A percentile compares a stretch with the other conserved stretches of the same genome.
phyloP scores from a whole-genome alignment of 306 rosid species.

The Cercis canadensis region DNA sequence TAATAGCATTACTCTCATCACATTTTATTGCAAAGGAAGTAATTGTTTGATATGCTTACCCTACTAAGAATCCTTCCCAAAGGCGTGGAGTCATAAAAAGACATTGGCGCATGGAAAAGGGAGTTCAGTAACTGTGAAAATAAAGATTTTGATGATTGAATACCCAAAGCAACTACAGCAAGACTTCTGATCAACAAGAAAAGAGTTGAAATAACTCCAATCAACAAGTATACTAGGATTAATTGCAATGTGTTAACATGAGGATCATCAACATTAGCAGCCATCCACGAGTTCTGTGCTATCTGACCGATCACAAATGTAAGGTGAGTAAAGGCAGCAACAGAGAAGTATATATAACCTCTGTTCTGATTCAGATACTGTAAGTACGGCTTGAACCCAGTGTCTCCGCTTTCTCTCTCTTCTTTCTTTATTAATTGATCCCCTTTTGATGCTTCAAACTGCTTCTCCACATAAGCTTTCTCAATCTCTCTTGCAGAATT shows the following conservation, averaged over 20 bases:
- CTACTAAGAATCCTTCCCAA: conserved; percentile 91
- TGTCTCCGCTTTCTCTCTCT: conserved; percentile 88
- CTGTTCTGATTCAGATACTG: conserved; percentile 81
- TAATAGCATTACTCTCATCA: conserved; percentile 5
- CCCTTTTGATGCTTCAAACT: conserved; percentile 46
- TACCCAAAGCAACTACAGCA: conserved; percentile 56
- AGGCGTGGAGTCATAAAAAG: conserved; percentile 96
- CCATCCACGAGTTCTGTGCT: conserved; percentile 90
- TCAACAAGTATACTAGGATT: conserved; percentile 72
- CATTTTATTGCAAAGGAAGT: conserved; percentile 6
- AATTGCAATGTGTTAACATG: conserved; percentile 55
- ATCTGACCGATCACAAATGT: conserved; percentile 62
- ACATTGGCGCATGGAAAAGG: conserved; percentile 82
- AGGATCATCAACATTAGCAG: conserved; percentile 77
- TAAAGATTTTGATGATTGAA: conserved; percentile 75
- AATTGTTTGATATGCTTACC: conserved; percentile 51
- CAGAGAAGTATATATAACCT: conserved; percentile 66
- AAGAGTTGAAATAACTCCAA: conserved; percentile 60
- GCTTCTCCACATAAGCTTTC: conserved; percentile 52
- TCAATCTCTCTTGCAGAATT: conserved; percentile 52
- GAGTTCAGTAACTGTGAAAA: conserved; percentile 75
- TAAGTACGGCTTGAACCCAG: conserved; percentile 70
- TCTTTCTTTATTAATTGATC: conserved; percentile 86
- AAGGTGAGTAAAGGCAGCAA: conserved; percentile 51
- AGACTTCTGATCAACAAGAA: conserved; percentile 65